phyloP scores from a whole-genome alignment of 352 stramenopile genomes.

The Globisporangium solare region DNA sequence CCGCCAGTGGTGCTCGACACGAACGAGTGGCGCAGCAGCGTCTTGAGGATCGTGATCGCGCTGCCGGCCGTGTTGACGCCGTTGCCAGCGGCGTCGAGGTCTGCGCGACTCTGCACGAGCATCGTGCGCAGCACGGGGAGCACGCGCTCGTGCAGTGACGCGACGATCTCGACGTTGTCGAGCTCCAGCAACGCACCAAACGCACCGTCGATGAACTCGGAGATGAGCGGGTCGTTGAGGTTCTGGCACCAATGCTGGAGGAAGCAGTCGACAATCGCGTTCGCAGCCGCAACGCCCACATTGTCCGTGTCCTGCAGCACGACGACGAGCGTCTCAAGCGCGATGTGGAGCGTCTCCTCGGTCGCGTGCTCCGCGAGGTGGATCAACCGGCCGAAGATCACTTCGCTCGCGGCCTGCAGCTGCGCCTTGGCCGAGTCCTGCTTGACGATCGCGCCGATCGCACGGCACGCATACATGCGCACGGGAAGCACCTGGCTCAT shows the following conservation, averaged over 20 bases:
- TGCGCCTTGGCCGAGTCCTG: constrained; percentile 54
- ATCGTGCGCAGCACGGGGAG: constrained; percentile 55
- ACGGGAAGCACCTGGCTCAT: constrained; percentile 66
- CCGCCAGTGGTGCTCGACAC: constrained; percentile 23
- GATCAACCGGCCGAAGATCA: constrained; percentile 58
- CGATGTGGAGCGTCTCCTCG: constrained; percentile 73
- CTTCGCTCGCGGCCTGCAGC: constrained; percentile 38
- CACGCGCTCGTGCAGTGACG: constrained; percentile 57
- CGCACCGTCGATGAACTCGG: constrained; percentile 62
- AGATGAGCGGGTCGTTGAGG: constrained; percentile 72
- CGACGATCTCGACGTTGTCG: constrained; percentile 50
- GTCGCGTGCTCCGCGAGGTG: constrained; percentile 53
- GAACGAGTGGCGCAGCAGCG: constrained; percentile 68
- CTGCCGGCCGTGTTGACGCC: constrained; percentile 56
- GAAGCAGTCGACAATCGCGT: constrained; percentile 53
- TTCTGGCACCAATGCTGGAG: constrained; percentile 62
- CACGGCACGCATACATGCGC: constrained; percentile 74
- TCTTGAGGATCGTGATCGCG: constrained; percentile 71
- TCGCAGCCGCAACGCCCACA: constrained; percentile 32
- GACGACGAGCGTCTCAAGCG: constrained; percentile 70
- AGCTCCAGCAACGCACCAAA: constrained; percentile 66
- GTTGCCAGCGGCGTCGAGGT: constrained; percentile 48
- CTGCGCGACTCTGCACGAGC: constrained; percentile 43
- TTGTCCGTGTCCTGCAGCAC: constrained; percentile 54
- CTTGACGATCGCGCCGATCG: constrained; percentile 63